phyloP scores from a whole-genome alignment of 2,329 filamentous ascomycete genomes.

The Dactylellina parvicollis region DNA sequence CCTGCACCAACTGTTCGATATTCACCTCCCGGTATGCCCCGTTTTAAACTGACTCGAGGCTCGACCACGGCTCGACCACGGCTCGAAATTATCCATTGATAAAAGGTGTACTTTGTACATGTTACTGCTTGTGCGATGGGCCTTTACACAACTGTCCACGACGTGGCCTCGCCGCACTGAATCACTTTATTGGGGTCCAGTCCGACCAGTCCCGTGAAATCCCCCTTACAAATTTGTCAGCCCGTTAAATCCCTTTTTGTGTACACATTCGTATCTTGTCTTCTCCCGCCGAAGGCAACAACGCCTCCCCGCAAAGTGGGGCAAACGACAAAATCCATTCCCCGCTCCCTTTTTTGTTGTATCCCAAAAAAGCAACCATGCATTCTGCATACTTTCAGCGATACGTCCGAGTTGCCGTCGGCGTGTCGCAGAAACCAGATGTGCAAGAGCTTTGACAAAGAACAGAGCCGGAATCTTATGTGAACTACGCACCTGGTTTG shows the following conservation, averaged over 20 bases:
- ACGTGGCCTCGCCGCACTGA: too few relatives aligned
- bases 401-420: conserved; percentile 41
- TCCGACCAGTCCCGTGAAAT: too few relatives aligned
- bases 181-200: not conserved
- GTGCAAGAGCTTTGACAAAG: not conserved
- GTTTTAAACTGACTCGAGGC: too few relatives aligned
- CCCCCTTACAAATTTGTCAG: conserved; percentile 18
- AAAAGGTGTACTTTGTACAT: too few relatives aligned
- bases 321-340: conserved; percentile 32
- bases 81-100: too few relatives aligned
- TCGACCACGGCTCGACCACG: too few relatives aligned
- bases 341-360: conserved; percentile 34
- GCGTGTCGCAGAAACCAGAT: not conserved
- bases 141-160: too few relatives aligned
- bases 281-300: conserved; percentile 8
- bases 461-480: not conserved
- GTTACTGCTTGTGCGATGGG: too few relatives aligned
- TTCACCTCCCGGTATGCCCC: too few relatives aligned
- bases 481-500: too few relatives aligned
- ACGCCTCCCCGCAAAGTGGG: conserved; percentile 38
- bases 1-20: too few relatives aligned
- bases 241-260: not conserved
- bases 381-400: conserved; percentile 3
- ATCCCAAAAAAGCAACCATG: conserved; percentile 36
- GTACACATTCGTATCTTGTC: not conserved